Evolutionary conservation across 2,329 filamentous ascomycete species (phyloP), one percentile per base, ranked within the genome.

Genomic region (Colletotrichum sp.): DNA sequence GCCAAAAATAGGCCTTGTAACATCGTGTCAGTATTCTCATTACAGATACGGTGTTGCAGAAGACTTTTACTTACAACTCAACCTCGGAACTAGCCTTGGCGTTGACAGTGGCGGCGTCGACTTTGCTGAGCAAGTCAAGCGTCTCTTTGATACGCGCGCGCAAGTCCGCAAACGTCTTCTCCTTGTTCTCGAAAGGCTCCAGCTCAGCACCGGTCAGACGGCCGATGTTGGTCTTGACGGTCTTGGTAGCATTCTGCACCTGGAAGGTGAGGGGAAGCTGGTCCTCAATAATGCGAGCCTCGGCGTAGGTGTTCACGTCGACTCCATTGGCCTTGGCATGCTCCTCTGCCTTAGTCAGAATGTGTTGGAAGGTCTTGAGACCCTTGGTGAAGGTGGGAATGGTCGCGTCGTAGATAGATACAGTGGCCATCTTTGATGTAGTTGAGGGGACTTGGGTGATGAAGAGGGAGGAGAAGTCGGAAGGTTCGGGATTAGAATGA

Each of bases 241-340:
- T 79, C 75, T 80, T 80, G 66, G 79, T 80, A 9, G 78, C 79
- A 34, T 78, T 76, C 66, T 81, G 78, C 16, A 85, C 76, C 70
- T 85, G 83, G 77, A 82, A 82, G 43, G 65, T 74, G 24, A 86
- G 78, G 16, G 82, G 81, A 16, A 77, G 75, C 81, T 85, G 84
- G 78, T 84, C 83, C 3, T 80, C 77, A 55, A 71, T 54, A 3
- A 85, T 78, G 6, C 77, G 72, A 27, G 79, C 76, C 16, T 69
- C 31, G 62, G 78, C 75, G 63, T 80, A 79, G 11, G 73, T 67
- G 67, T 79, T 76, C 24, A 76, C 63, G 54, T 79, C 76, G 47
- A 78, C 38, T 38, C 76, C 76, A 51, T 79, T 76, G 21, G 77
- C 78, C 47, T 81, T 78, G 64, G 80, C 78, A 57, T 82, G 74